Evolutionary conservation across 305 asterid genomes (phyloP).

Genomic region (Fraxinus dipetala): DNA sequence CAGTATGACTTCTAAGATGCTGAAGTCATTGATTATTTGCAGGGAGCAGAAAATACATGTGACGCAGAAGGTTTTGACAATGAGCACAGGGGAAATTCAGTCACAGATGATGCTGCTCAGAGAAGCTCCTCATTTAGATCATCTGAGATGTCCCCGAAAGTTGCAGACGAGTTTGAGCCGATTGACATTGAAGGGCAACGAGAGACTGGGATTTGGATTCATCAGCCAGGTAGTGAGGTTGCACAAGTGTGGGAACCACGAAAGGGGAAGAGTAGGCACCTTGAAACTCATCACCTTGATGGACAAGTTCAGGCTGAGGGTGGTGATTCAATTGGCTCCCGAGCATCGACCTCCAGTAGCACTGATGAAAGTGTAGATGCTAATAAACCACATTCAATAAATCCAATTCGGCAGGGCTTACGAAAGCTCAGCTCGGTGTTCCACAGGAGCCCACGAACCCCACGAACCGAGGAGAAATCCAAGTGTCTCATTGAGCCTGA

Average conservation of each 20-base stretch:
- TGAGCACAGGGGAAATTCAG: constrained; percentile 33
- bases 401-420: constrained; percentile 53
- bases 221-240: constrained; percentile 86
- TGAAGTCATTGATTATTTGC: constrained; percentile 20
- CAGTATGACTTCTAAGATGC: neutral
- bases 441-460: constrained; percentile 42
- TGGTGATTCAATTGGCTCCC: constrained; percentile 30
- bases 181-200: constrained; percentile 63
- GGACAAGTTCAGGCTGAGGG: constrained; percentile 35
- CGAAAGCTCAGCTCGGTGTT: constrained; percentile 60
- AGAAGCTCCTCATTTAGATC: constrained; percentile 40
- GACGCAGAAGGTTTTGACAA: constrained; percentile 33
- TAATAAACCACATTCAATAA: constrained; percentile 36
- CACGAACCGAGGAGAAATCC: constrained; percentile 33
- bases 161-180: constrained; percentile 70
- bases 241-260: constrained; percentile 82
- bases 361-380: constrained; percentile 53
- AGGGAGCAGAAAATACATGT: constrained; percentile 44
- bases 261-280: constrained; percentile 57
- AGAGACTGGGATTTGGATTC: constrained; percentile 90
- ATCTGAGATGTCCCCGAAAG: constrained; percentile 41
- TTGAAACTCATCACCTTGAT: constrained; percentile 25
- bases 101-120: constrained; percentile 36
- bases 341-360: constrained; percentile 35
- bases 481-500: constrained; percentile 30